Conservation (phyloP, 1,284 basidiomycete genomes). For the Boletus smithii region DNA sequence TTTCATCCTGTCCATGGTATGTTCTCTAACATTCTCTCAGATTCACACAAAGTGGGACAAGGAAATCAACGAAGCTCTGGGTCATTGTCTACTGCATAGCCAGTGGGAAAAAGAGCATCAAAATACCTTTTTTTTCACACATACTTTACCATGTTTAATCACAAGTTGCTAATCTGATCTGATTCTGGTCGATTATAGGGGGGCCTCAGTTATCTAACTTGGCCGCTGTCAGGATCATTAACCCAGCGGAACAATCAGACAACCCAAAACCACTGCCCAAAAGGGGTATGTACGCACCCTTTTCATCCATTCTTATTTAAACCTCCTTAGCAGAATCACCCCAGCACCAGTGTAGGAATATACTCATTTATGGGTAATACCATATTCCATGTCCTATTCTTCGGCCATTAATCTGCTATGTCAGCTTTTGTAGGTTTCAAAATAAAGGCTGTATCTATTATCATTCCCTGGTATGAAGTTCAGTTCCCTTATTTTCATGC, state of each 20-base stretch:
- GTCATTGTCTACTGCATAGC: too few relatives aligned
- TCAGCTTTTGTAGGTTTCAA: conserved; percentile 79
- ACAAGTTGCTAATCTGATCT: too few relatives aligned
- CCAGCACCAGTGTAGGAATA: conserved; percentile 82
- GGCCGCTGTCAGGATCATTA: conserved; percentile 54
- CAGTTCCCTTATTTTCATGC: conserved; percentile 8
- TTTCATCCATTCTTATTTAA: conserved; percentile 8
- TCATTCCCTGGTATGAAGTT: conserved; percentile 65
- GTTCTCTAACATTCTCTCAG: too few relatives aligned
- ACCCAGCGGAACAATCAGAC: conserved; percentile 41
- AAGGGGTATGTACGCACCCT: conserved; percentile 41
- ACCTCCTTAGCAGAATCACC: conserved; percentile 48
- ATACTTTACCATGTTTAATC: too few relatives aligned
- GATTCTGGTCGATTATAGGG: too few relatives aligned
- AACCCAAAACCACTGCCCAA: conserved; percentile 37
- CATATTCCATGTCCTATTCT: neutral
- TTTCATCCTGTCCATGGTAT: too few relatives aligned
- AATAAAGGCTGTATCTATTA: conserved; percentile 83
- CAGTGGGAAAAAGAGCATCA: too few relatives aligned
- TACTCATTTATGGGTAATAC: conserved; percentile 80
- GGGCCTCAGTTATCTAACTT: conserved; percentile 44
- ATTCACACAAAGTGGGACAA: too few relatives aligned
- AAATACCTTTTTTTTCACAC: too few relatives aligned
- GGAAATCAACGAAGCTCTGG: too few relatives aligned
- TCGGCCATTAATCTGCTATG: conserved; percentile 7